Conservation (phyloP, 108 stramenopile genomes). For the Discostella stelligeroides region DNA sequence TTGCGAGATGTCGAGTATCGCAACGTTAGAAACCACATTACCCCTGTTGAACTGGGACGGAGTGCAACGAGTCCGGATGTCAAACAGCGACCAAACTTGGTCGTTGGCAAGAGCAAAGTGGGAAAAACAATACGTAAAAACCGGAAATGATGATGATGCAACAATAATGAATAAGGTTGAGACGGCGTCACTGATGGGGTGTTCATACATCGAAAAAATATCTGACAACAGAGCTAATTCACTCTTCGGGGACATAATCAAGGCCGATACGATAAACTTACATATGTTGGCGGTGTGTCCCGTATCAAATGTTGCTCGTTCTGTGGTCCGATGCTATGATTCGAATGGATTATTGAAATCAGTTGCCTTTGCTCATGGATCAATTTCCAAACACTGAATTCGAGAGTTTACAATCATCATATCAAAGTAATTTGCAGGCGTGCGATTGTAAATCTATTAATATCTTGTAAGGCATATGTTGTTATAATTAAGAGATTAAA, state of each 20-base stretch:
- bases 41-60: slow-evolving; percentile 7
- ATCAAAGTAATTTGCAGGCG: no score
- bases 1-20: no score
- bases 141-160: slow-evolving; percentile 5
- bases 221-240: neutral
- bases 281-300: slow-evolving; percentile 25
- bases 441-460: no score
- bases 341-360: slow-evolving; percentile 22
- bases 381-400: neutral
- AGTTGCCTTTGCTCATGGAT: slow-evolving; percentile 17
- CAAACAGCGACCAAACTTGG: slow-evolving; percentile 51
- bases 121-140: slow-evolving; percentile 34
- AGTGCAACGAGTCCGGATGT: slow-evolving; percentile 46
- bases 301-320: slow-evolving; percentile 19
- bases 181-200: slow-evolving; percentile 9
- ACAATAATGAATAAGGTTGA: neutral
- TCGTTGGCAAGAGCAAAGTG: slow-evolving; percentile 60
- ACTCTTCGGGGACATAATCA: slow-evolving; percentile 21
- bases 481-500: no score
- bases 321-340: slow-evolving; percentile 25
- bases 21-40: neutral
- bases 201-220: slow-evolving; percentile 22
- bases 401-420: no score
- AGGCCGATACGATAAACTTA: slow-evolving; percentile 8
- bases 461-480: no score